Evolutionary conservation across 208 protist species (phyloP).

Genomic region (Crithidia bombi): DNA sequence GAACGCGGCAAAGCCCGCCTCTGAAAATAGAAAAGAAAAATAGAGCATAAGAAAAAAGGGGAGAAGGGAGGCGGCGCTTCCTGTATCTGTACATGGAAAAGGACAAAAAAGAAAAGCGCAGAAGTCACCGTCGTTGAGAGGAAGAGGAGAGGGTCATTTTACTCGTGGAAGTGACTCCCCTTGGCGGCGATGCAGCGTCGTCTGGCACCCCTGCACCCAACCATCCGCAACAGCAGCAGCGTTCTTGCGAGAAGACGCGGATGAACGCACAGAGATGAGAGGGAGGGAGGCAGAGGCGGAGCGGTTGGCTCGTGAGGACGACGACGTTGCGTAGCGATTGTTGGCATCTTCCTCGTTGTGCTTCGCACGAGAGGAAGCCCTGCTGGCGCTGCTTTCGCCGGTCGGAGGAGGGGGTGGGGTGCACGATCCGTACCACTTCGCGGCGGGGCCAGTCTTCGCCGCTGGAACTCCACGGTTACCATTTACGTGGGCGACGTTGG

Average conservation of each 20-base stretch:
- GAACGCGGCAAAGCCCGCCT: no score
- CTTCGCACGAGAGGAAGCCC: neutral
- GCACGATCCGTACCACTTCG: conserved; percentile 18
- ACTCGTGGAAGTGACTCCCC: neutral
- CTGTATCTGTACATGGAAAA: no score
- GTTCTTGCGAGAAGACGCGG: neutral
- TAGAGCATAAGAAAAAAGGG: no score
- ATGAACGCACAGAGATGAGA: neutral
- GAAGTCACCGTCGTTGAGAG: neutral
- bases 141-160: conserved; percentile 1
- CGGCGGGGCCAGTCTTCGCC: neutral
- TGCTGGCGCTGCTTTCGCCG: neutral
- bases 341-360: neutral
- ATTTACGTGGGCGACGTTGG: neutral
- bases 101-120: neutral
- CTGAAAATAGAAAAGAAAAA: no score
- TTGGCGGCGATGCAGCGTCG: conserved; percentile 25
- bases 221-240: neutral
- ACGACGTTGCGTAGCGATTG: neutral
- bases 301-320: neutral
- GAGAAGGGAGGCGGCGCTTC: no score
- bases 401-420: conserved; percentile 2
- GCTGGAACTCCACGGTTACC: neutral
- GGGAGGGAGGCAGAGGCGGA: conserved; percentile 1
- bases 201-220: conserved; percentile 24